Conservation (phyloP, 2,329 filamentous ascomycete genomes). For the Aspergillus tubingensis region DNA sequence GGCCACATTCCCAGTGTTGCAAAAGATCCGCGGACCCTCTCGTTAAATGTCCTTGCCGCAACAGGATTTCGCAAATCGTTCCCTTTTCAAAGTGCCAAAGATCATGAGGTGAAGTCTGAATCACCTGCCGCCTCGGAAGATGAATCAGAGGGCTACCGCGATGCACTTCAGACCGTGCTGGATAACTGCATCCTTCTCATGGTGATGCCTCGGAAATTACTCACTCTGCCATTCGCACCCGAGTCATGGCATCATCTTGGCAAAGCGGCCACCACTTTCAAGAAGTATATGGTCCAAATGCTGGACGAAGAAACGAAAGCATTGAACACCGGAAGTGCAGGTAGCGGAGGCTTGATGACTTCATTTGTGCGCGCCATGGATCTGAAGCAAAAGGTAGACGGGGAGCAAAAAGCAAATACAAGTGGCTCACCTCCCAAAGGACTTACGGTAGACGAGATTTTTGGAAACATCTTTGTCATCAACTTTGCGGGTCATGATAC, state of each 20-base stretch:
- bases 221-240: neutral
- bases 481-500: constrained; percentile 13
- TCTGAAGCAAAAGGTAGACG: constrained; percentile 5
- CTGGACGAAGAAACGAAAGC: constrained; percentile 4
- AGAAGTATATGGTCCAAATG: constrained; percentile 8
- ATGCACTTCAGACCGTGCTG: constrained; percentile 5
- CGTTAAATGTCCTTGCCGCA: constrained; percentile 9
- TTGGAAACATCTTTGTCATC: constrained; percentile 11
- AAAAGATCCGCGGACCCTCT: constrained; percentile 6
- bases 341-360: constrained; percentile 3
- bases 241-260: neutral
- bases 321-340: neutral
- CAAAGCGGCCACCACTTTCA: neutral
- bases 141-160: neutral
- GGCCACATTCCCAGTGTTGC: neutral
- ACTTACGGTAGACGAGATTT: constrained; percentile 6
- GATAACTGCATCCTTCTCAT: constrained; percentile 12
- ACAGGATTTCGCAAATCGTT: constrained; percentile 8
- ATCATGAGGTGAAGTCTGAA: neutral
- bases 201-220: neutral
- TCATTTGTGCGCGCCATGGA: constrained; percentile 13
- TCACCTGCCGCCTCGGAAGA: neutral
- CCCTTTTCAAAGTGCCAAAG: neutral
- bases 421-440: neutral
- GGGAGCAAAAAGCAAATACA: neutral